Conservation (phyloP, 768 basidiomycete genomes). For the Tricholomella constricta region DNA sequence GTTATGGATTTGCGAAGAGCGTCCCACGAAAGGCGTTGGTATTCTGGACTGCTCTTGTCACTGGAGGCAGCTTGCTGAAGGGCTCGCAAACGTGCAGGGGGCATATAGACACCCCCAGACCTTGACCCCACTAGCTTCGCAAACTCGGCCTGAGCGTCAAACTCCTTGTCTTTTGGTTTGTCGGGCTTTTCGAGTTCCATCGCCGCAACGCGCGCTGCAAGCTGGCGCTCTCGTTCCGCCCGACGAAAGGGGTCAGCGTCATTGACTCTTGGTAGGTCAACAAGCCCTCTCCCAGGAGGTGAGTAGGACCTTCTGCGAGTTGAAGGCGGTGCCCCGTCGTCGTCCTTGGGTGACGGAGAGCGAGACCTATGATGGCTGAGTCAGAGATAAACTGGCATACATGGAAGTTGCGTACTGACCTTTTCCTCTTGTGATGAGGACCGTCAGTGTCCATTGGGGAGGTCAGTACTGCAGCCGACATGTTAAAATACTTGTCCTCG, state of each 20-base stretch:
- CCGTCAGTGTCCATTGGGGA: conserved; percentile 29
- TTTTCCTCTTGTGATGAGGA: conserved; percentile 49
- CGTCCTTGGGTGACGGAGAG: conserved; percentile 45
- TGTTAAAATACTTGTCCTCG: conserved; percentile 19
- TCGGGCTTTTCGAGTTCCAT: conserved; percentile 64
- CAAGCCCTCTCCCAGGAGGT: conserved; percentile 30
- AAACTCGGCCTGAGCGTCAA: conserved; percentile 84
- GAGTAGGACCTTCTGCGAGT: conserved; percentile 49
- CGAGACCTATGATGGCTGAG: conserved; percentile 43
- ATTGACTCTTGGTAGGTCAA: conserved; percentile 42
- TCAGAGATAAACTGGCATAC: not conserved
- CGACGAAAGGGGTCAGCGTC: conserved; percentile 80
- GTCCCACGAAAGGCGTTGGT: conserved; percentile 96
- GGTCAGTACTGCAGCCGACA: conserved; percentile 44
- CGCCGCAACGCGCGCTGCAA: conserved; percentile 69
- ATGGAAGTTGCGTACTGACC: conserved; percentile 30
- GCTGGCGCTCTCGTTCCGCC: conserved; percentile 77
- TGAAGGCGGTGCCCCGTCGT: conserved; percentile 43
- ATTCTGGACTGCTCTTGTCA: conserved; percentile 86
- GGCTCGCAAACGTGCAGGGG: conserved; percentile 89
- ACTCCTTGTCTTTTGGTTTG: conserved; percentile 56
- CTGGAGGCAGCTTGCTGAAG: conserved; percentile 80
- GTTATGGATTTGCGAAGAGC: conserved; percentile 96
- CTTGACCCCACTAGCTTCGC: conserved; percentile 80
- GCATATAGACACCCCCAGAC: conserved; percentile 95